Evolutionary conservation across 2,329 filamentous ascomycete species (phyloP).

Genomic region (Harringtonia aguacate): DNA sequence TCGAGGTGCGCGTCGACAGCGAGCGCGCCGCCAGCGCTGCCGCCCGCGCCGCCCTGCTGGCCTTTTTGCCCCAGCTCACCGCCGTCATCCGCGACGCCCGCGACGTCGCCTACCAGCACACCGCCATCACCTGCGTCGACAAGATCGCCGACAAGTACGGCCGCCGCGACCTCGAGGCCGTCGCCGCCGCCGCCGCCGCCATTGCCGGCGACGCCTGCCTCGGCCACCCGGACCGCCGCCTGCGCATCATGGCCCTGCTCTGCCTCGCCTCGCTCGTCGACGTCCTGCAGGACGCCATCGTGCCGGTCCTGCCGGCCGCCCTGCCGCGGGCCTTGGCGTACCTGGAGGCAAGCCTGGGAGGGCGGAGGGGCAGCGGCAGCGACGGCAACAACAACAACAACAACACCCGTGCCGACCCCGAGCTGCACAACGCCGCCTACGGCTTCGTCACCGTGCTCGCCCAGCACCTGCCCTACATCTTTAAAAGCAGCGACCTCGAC

Average conservation of each 20-base stretch:
- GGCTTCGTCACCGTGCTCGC: conserved; percentile 69
- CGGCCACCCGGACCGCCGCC: conserved; percentile 58
- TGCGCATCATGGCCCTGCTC: conserved; percentile 75
- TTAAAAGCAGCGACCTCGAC: conserved; percentile 65
- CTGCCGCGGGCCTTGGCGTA: conserved; percentile 64
- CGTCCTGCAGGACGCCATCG: conserved; percentile 74
- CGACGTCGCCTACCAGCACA: conserved; percentile 69
- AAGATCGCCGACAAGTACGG: conserved; percentile 92
- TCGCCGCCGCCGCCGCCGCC: conserved; percentile 63
- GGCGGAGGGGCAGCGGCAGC: too few species aligned
- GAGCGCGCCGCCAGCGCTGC: conserved; percentile 58
- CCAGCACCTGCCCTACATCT: conserved; percentile 80
- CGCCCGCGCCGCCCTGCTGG: conserved; percentile 61
- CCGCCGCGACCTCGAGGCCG: conserved; percentile 73
- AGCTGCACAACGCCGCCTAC: conserved; percentile 74
- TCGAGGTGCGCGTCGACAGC: conserved; percentile 68
- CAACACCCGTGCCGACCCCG: too few species aligned
- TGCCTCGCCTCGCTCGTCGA: conserved; percentile 85
- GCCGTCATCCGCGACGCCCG: conserved; percentile 61
- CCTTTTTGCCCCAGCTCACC: conserved; percentile 70
- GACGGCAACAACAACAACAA: too few species aligned
- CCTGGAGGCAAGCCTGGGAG: conserved; percentile 54
- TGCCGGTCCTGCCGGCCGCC: conserved; percentile 69
- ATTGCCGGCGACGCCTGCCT: conserved; percentile 70
- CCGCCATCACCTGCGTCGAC: conserved; percentile 81